Evolutionary conservation across 2,329 filamentous ascomycete species (phyloP).

Genomic region (Xylaria sp.): DNA sequence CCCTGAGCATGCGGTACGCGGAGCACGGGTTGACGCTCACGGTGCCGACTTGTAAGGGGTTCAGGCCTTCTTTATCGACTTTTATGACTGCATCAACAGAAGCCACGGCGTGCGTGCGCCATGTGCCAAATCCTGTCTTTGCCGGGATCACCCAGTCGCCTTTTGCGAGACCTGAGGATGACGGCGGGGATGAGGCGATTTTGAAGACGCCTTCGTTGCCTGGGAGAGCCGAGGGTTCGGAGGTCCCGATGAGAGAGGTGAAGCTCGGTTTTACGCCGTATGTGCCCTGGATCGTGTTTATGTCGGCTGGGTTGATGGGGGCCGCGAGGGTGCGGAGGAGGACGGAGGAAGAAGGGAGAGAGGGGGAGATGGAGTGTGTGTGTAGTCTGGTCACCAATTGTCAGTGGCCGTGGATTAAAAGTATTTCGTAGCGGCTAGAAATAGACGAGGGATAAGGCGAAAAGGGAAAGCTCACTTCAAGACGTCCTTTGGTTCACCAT

Average conservation of each 20-base stretch:
- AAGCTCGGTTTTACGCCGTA: conserved; percentile 88
- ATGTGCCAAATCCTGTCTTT: conserved; percentile 83
- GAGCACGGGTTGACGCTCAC: conserved; percentile 93
- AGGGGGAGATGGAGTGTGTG: conserved; percentile 76
- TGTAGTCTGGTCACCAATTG: conserved; percentile 62
- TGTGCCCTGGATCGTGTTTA: conserved; percentile 97
- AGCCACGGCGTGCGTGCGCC: conserved; percentile 86
- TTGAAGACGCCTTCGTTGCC: conserved; percentile 96
- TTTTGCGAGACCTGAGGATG: conserved; percentile 62
- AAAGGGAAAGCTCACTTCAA: conserved; percentile 54
- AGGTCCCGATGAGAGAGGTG: conserved; percentile 75
- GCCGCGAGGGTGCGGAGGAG: conserved; percentile 88
- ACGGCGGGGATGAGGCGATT: conserved; percentile 66
- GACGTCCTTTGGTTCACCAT: conserved; percentile 77
- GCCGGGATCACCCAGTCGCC: conserved; percentile 97
- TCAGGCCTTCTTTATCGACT: conserved; percentile 70
- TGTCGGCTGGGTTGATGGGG: conserved; percentile 95
- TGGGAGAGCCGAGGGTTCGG: conserved; percentile 75
- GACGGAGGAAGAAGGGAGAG: conserved; percentile 66
- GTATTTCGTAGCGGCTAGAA: neutral
- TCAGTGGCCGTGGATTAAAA: neutral
- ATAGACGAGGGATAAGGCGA: neutral
- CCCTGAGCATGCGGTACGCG: conserved; percentile 89
- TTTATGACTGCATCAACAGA: conserved; percentile 50
- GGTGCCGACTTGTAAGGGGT: conserved; percentile 79